Evolutionary conservation across 495 filamentous ascomycete genomes (phyloP).

Genomic region (Hypomontagnella submonticulosa): DNA sequence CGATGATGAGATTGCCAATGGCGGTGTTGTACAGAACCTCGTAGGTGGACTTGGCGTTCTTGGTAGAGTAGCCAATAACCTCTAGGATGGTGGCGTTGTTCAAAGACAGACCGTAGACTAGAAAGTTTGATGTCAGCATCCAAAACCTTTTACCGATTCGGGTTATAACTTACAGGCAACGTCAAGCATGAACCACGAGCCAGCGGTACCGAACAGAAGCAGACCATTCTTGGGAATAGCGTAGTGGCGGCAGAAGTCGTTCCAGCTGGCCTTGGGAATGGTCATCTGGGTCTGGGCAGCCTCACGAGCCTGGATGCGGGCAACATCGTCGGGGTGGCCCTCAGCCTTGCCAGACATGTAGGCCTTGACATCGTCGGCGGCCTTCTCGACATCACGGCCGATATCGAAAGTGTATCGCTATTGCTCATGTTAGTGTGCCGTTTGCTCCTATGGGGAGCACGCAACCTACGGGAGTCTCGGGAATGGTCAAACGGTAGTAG

Average conservation of each 20-base stretch:
- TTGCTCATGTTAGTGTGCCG: constrained; percentile 58
- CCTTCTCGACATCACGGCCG: constrained; percentile 79
- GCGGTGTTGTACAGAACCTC: constrained; percentile 74
- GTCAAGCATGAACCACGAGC: constrained; percentile 83
- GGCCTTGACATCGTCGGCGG: constrained; percentile 70
- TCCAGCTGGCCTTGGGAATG: constrained; percentile 71
- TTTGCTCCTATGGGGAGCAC: constrained; percentile 46
- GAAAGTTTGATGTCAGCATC: background rate
- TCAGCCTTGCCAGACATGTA: constrained; percentile 68
- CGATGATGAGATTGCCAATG: constrained; percentile 78
- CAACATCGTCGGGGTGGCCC: constrained; percentile 71
- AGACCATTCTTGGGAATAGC: constrained; percentile 72
- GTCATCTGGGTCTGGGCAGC: constrained; percentile 59
- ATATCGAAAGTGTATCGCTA: constrained; percentile 84
- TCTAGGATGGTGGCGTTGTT: constrained; percentile 77
- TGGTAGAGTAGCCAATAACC: constrained; percentile 73
- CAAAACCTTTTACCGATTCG: background rate
- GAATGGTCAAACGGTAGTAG: constrained; percentile 84
- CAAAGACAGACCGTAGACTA: constrained; percentile 75
- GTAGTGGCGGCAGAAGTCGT: constrained; percentile 73
- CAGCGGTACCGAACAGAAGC: constrained; percentile 78
- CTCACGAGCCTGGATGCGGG: constrained; percentile 61
- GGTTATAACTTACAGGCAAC: constrained; percentile 51
- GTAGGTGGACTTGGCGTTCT: constrained; percentile 66
- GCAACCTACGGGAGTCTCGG: constrained; percentile 79